phyloP scores from a whole-genome alignment of 1,139 yeast genomes.

The Magnusiomyces starmeri region DNA sequence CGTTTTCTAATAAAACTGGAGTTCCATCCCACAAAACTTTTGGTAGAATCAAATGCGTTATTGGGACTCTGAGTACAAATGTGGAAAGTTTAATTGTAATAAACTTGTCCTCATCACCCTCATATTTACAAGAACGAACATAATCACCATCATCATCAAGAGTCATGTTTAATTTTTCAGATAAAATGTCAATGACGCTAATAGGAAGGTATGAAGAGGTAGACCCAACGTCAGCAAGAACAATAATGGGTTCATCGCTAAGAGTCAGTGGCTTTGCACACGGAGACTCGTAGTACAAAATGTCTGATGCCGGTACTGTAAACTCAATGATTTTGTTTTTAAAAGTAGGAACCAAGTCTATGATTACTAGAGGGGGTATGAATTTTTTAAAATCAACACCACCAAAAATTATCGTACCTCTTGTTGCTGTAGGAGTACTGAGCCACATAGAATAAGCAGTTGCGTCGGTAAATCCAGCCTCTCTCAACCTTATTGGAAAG shows the following conservation, averaged over 20 bases:
- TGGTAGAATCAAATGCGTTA: constrained; percentile 11
- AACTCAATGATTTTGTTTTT: constrained; percentile 15
- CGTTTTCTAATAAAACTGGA: constrained; percentile 34
- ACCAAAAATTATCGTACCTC: constrained; percentile 53
- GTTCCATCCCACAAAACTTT: constrained; percentile 9
- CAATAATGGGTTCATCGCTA: constrained; percentile 7
- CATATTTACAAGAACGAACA: constrained; percentile 21
- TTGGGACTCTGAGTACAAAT: constrained; percentile 10
- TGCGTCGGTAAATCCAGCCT: constrained; percentile 41
- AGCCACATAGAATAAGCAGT: constrained; percentile 51
- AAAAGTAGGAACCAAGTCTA: constrained; percentile 38
- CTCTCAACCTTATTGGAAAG: constrained; percentile 11
- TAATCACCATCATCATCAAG: constrained; percentile 18
- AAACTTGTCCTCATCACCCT: constrained; percentile 17
- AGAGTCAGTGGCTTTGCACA: constrained; percentile 9
- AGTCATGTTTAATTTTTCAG: constrained; percentile 3
- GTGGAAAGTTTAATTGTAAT: constrained; percentile 10
- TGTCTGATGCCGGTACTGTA: constrained; percentile 10
- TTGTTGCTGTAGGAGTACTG: constrained; percentile 34
- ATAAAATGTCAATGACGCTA: constrained; percentile 4
- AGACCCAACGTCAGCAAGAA: constrained; percentile 14
- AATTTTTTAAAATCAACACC: constrained; percentile 53
- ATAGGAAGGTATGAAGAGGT: constrained; percentile 13
- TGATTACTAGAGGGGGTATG: constrained; percentile 13
- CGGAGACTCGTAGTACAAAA: constrained; percentile 7